A percentile compares a stretch with the other conserved stretches of the same genome.
phyloP scores from a whole-genome alignment of 2,329 filamentous ascomycete genomes.

The Phyllachora maydis region DNA sequence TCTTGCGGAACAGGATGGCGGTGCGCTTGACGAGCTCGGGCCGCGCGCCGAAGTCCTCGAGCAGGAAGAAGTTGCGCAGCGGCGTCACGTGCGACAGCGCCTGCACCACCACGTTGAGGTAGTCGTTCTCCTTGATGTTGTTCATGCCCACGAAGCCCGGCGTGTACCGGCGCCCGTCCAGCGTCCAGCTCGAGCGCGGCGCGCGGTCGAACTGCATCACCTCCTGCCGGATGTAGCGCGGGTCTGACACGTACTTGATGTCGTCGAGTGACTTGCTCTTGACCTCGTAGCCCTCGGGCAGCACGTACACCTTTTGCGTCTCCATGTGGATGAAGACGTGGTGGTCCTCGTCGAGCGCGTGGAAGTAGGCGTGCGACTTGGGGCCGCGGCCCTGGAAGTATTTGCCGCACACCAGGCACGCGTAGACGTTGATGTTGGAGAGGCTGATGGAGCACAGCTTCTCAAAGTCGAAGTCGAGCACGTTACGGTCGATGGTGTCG shows the following conservation, averaged over 20 bases:
- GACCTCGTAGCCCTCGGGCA: constrained; percentile 95
- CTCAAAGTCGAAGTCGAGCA: constrained; percentile 96
- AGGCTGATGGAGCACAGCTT: constrained; percentile 92
- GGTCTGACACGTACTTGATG: constrained; percentile 95
- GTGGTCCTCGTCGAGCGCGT: constrained; percentile 84
- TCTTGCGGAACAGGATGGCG: constrained; percentile 79
- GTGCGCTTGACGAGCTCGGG: constrained; percentile 77
- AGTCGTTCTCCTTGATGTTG: constrained; percentile 99
- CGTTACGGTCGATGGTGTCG: constrained; percentile 82
- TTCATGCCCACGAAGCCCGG: constrained; percentile 98
- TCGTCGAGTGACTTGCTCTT: constrained; percentile 87
- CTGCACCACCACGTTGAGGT: constrained; percentile 88
- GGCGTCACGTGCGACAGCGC: constrained; percentile 77
- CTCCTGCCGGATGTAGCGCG: constrained; percentile 60
- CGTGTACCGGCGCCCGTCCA: constrained; percentile 67
- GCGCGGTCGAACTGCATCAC: constrained; percentile 59
- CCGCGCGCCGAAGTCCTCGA: constrained; percentile 53
- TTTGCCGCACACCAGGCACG: constrained; percentile 90
- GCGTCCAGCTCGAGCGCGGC: constrained; percentile 47
- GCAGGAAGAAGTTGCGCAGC: constrained; percentile 75
- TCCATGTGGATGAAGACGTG: constrained; percentile 98
- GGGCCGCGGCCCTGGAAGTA: constrained; percentile 90
- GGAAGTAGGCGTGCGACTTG: constrained; percentile 93
- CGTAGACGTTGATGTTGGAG: constrained; percentile 97
- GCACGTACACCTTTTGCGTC: constrained; percentile 72